Percentiles rank a stretch among this genome's conserved stretches.
Conservation (phyloP, 805 yeast species). For the Pichia gijzeniarum region DNA sequence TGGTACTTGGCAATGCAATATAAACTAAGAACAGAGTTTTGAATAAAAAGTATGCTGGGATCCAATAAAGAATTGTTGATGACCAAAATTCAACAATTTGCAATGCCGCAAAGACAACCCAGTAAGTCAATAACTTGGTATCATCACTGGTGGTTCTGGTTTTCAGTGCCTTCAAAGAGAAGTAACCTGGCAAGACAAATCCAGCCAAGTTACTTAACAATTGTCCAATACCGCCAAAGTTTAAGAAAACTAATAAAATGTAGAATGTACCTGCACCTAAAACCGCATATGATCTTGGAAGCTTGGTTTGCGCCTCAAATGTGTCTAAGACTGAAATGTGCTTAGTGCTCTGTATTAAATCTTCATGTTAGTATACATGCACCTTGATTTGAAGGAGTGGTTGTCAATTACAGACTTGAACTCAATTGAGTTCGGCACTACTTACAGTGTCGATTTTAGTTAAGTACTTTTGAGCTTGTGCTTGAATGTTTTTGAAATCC, state of each 20-base stretch:
- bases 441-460: slow-evolving; percentile 23
- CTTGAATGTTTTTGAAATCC: slow-evolving; percentile 26
- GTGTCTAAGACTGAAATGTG: slow-evolving; percentile 28
- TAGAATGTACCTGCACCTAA: slow-evolving; percentile 60
- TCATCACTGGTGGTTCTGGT: slow-evolving; percentile 69
- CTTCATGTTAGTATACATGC: slow-evolving; percentile 1
- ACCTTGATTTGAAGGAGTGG: no score
- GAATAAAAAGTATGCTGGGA: slow-evolving; percentile 94
- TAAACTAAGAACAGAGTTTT: slow-evolving; percentile 84
- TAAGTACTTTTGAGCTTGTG: slow-evolving; percentile 24
- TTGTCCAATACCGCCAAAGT: slow-evolving; percentile 93
- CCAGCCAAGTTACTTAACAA: slow-evolving; percentile 90
- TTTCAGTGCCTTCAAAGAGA: slow-evolving; percentile 77
- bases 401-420: no score
- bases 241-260: slow-evolving; percentile 73
- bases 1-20: slow-evolving; percentile 80
- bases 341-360: slow-evolving; percentile 21
- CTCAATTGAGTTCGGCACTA: not conserved
- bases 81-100: slow-evolving; percentile 96
- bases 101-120: slow-evolving; percentile 96
- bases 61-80: slow-evolving; percentile 84
- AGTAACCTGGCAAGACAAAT: slow-evolving; percentile 83
- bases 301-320: slow-evolving; percentile 38
- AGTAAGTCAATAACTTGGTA: slow-evolving; percentile 83
- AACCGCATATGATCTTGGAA: slow-evolving; percentile 84